phyloP scores from a whole-genome alignment of 176 grass and related monocot species.

The Oryza rufipogon region DNA sequence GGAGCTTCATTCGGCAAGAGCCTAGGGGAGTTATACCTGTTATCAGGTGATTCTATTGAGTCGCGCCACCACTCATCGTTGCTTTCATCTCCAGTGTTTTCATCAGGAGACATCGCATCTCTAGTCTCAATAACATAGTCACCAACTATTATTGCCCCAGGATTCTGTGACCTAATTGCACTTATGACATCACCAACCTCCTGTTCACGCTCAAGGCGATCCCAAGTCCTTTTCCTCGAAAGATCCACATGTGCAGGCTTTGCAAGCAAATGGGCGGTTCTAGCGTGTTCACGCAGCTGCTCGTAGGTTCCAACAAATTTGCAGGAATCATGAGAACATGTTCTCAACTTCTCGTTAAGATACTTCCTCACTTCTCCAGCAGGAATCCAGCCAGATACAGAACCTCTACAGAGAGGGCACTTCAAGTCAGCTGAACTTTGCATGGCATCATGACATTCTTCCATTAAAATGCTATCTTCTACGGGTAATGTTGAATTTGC shows the following conservation, averaged over 20 bases:
- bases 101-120: slow-evolving; percentile 47
- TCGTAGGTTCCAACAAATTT: slow-evolving; percentile 79
- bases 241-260: slow-evolving; percentile 68
- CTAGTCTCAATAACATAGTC: slow-evolving; percentile 86
- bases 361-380: slow-evolving; percentile 78
- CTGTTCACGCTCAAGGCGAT: slow-evolving; percentile 77
- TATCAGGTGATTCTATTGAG: slow-evolving; percentile 48
- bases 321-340: slow-evolving; percentile 77
- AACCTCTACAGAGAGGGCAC: slow-evolving; percentile 91
- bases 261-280: slow-evolving; percentile 59
- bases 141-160: slow-evolving; percentile 86
- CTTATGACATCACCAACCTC: slow-evolving; percentile 90
- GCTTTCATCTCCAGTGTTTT: slow-evolving; percentile 52
- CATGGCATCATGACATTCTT: slow-evolving; percentile 53
- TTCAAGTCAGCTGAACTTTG: slow-evolving; percentile 57
- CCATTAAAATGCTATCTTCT: slow-evolving; percentile 40
- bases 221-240: slow-evolving; percentile 78
- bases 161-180: slow-evolving; percentile 87
- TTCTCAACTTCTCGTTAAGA: slow-evolving; percentile 71
- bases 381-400: slow-evolving; percentile 74
- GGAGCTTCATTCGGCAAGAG: slow-evolving; percentile 41
- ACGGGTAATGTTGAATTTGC: slow-evolving; percentile 38
- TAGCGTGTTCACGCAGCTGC: slow-evolving; percentile 83
- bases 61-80: slow-evolving; percentile 52
- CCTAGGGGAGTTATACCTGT: slow-evolving; percentile 28